phyloP scores from a whole-genome alignment of 495 filamentous ascomycete species.

The Aspergillus sclerotioniger region DNA sequence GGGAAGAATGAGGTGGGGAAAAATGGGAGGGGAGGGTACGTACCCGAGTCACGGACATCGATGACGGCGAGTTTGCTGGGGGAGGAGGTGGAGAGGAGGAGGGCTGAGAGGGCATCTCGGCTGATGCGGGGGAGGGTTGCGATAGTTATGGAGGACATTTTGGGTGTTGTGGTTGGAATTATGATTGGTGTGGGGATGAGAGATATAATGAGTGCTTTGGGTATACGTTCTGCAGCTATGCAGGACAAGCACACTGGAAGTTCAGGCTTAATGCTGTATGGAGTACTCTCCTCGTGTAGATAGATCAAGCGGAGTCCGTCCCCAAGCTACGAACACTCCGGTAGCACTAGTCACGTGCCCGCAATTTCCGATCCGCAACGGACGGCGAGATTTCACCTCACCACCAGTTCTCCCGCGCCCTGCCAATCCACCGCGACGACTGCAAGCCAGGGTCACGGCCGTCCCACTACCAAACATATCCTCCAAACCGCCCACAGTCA shows the following conservation, averaged over 20 bases:
- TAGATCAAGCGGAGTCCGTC: not conserved
- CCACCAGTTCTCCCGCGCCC: not conserved
- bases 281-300: not conserved
- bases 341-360: constrained; percentile 13
- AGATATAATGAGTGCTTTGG: not conserved
- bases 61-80: constrained; percentile 64
- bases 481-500: not conserved
- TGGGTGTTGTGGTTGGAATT: not conserved
- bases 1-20: not conserved
- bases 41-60: constrained; percentile 85
- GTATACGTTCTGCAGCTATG: too few species aligned
- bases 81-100: constrained; percentile 34
- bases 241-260: too few species aligned
- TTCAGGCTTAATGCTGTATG: not conserved
- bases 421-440: not conserved
- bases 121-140: constrained; percentile 63
- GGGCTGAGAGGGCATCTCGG: constrained; percentile 57
- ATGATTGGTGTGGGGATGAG: too few species aligned
- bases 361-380: constrained; percentile 5
- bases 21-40: constrained; percentile 7
- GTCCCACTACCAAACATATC: not conserved
- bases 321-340: too few species aligned
- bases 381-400: not conserved
- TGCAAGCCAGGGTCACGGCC: not conserved
- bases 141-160: constrained; percentile 58